Evolutionary conservation across 1,139 yeast species (phyloP).

Genomic region (Nadsonia starkeyi-henricii): DNA sequence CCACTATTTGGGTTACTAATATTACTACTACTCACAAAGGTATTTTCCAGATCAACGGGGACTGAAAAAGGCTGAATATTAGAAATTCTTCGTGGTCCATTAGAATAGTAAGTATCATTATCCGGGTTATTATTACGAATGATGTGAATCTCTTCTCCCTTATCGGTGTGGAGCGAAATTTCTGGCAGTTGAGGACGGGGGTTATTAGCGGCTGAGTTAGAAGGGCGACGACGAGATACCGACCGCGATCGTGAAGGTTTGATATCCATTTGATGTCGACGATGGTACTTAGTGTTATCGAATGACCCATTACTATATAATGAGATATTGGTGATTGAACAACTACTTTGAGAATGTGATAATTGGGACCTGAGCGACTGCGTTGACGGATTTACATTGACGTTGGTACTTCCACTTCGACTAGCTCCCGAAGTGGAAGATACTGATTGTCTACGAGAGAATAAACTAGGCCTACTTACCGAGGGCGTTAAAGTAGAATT

Average conservation of each 20-base stretch:
- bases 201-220: too few species aligned
- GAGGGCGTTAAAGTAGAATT: conserved; percentile 14
- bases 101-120: too few species aligned
- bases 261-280: background rate
- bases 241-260: background rate
- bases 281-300: conserved; percentile 5
- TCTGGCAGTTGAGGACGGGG: too few species aligned
- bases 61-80: too few species aligned
- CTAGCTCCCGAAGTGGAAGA: conserved; percentile 9
- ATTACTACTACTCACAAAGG: too few species aligned
- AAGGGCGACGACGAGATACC: background rate
- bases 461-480: conserved; percentile 11
- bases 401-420: too few species aligned
- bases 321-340: conserved; percentile 1
- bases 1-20: too few species aligned
- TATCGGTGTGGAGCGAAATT: too few species aligned
- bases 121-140: too few species aligned
- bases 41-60: too few species aligned
- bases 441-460: conserved; percentile 9
- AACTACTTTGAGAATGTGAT: conserved; percentile 2
- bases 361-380: conserved; percentile 6
- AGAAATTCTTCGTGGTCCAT: too few species aligned
- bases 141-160: too few species aligned
- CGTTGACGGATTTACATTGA: conserved; percentile 6
- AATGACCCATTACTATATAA: conserved; percentile 4